Base-by-base conservation (phyloP, 139 green algal species). In the Eudorina sp. region DNA sequence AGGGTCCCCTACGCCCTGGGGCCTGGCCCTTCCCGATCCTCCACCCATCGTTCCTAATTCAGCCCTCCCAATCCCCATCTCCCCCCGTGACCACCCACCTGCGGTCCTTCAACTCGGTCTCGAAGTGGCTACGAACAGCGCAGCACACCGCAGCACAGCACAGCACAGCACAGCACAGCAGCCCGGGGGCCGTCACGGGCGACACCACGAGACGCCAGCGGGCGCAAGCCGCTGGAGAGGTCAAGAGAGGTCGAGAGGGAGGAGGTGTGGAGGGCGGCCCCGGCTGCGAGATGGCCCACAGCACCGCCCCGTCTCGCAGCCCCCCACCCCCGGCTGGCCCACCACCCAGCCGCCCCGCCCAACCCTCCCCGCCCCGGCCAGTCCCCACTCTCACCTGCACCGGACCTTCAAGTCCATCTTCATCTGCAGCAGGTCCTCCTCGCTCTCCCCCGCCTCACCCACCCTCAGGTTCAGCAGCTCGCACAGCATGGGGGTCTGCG, bases 401-500 rank as follows among this genome's bases (percentile, higher is more conserved):
- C 19, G 16, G 0, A 13, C n/a, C 40, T 46, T 0, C 45, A 45
- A 16, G 48, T 82, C 34, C 27, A 64, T 43, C 43, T 51, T 25
- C 74, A 45, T 21, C 74, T 64, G 74, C 74, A 38, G 21, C 74
- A 62, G 25, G n/a, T n/a, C n/a, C n/a, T n/a, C n/a, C 74, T 62
- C 46, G 45, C 41, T 29, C 46, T 40, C 6, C 31, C 64, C 45
- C 23, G 6, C 27, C 4, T 60, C 45, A 0, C 27, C 74, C 74
- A 66, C 11, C 31, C 29, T 45, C 45, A 82, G 45, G 29, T 62
- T 27, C 29, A 82, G 74, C 45, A 82, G 46, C 29, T 64, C 3
- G 27, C 74, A 62, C 41, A 79, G 41, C 70, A 79, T 55, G 27
- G 41, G 70, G 0, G 70, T 79, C 70, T 79, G 70, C 68, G n/a